Conservation (phyloP, 108 stramenopile species). For the Poteriospumella lacustris region DNA sequence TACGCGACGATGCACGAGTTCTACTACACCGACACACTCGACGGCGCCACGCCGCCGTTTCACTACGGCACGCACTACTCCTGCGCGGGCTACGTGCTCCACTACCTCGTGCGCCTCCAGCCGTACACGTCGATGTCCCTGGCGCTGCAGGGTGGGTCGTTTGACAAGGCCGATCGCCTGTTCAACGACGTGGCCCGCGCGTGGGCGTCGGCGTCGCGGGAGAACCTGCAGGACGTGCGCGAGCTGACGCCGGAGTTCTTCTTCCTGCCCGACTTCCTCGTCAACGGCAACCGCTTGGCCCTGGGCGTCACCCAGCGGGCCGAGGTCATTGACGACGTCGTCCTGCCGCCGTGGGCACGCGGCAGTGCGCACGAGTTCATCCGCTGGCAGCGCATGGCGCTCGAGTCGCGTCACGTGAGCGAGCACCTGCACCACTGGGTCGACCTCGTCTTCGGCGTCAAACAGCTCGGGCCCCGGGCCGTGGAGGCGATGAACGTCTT, state of each 20-base stretch:
- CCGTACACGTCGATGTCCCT: conserved; percentile 29
- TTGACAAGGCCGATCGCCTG: conserved; percentile 25
- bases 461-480: conserved; percentile 40
- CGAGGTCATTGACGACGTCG: conserved; percentile 41
- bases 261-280: conserved; percentile 66
- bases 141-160: conserved; percentile 25
- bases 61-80: conserved; percentile 92
- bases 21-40: conserved; percentile 31
- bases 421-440: conserved; percentile 49
- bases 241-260: conserved; percentile 98
- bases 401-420: conserved; percentile 44
- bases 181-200: not conserved
- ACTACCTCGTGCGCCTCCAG: conserved; percentile 15
- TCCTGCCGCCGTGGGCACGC: conserved; percentile 57
- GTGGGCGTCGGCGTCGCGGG: not conserved
- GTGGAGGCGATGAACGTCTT: conserved; percentile 49
- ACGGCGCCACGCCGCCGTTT: conserved; percentile 45
- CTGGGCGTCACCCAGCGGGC: conserved; percentile 45
- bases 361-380: conserved; percentile 49
- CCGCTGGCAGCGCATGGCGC: conserved; percentile 45
- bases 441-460: conserved; percentile 48
- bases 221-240: conserved; percentile 66
- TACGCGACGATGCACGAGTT: conserved; percentile 15
- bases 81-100: conserved; percentile 66
- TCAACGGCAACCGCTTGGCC: conserved; percentile 45